A percentile compares a stretch with the other conserved stretches of the same genome.
Evolutionary conservation across 2,329 filamentous ascomycete genomes (phyloP).

Genomic region (Phyllosticta citriasiana): DNA sequence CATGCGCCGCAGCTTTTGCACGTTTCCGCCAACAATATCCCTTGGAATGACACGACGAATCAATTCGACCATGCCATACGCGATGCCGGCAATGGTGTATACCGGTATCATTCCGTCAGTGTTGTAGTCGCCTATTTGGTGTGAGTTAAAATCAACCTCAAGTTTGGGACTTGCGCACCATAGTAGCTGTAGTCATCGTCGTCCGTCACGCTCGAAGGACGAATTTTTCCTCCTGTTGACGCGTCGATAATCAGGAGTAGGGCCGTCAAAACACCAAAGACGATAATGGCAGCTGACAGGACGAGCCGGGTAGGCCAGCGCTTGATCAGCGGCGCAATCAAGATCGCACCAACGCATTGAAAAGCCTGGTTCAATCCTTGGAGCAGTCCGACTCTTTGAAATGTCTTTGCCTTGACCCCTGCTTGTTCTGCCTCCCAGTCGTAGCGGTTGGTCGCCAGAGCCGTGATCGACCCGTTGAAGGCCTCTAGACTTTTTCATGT

Average conservation of each 20-base stretch:
- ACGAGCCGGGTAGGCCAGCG: slow-evolving; percentile 39
- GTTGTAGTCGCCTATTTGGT: slow-evolving; percentile 25
- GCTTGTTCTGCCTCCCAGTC: slow-evolving; percentile 32
- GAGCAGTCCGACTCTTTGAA: slow-evolving; percentile 38
- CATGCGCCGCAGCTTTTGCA: slow-evolving; percentile 41
- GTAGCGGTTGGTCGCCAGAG: slow-evolving; percentile 41
- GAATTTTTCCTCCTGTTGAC: slow-evolving; percentile 37
- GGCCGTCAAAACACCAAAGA: slow-evolving; percentile 39
- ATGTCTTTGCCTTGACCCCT: slow-evolving; percentile 30
- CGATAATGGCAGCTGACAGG: slow-evolving; percentile 33
- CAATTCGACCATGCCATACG: slow-evolving; percentile 41
- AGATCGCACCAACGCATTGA: slow-evolving; percentile 41
- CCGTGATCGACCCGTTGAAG: slow-evolving; percentile 42
- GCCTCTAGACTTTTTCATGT: slow-evolving; percentile 20
- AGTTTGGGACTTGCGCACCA: slow-evolving; percentile 16
- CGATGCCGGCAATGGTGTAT: slow-evolving; percentile 33
- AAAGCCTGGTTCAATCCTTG: slow-evolving; percentile 42
- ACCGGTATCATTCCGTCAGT: slow-evolving; percentile 43
- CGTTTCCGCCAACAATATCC: slow-evolving; percentile 42
- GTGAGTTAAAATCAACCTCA: not conserved
- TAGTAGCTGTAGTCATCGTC: slow-evolving; percentile 35
- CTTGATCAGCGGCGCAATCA: slow-evolving; percentile 42
- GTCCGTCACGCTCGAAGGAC: slow-evolving; percentile 18
- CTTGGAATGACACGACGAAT: slow-evolving; percentile 42
- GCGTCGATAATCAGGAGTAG: slow-evolving; percentile 40